Conservation (phyloP, 371 early-diverging fungal genomes). For the Conidiobolus incongruus region DNA sequence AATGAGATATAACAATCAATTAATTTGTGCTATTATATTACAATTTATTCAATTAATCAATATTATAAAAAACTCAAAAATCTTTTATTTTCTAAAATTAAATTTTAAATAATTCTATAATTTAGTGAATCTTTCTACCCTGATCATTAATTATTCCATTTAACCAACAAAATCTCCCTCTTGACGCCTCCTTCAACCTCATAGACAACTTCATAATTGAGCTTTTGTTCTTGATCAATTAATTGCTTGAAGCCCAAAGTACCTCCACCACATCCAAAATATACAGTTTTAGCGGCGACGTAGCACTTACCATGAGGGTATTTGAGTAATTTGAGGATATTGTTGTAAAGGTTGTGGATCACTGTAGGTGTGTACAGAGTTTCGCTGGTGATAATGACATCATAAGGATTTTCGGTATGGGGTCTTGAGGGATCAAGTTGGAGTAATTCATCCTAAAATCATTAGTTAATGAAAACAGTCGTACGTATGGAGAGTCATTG, state of each 20-base stretch:
- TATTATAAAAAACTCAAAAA: too few species aligned
- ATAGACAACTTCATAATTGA: constrained; percentile 8
- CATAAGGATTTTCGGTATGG: constrained; percentile 17
- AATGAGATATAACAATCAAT: too few species aligned
- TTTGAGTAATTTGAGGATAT: constrained; percentile 34
- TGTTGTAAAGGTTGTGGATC: constrained; percentile 24
- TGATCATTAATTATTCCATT: neutral
- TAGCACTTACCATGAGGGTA: constrained; percentile 42
- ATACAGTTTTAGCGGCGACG: constrained; percentile 79
- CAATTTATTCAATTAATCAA: too few species aligned
- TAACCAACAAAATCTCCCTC: constrained; percentile 2
- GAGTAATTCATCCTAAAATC: neutral
- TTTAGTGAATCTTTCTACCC: neutral
- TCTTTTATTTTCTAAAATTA: too few species aligned
- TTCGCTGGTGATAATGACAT: constrained; percentile 79
- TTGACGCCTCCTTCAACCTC: neutral
- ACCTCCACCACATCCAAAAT: constrained; percentile 77
- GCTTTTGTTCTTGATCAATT: constrained; percentile 25
- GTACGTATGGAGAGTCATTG: too few species aligned
- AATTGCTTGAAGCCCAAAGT: constrained; percentile 39
- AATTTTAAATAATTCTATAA: too few species aligned
- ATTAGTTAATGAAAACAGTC: neutral
- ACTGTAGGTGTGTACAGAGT: constrained; percentile 68
- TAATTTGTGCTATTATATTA: too few species aligned
- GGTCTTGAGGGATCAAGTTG: neutral